Base-by-base conservation (phyloP, 1,284 basidiomycete species). In the Apiotrichum gracile region DNA sequence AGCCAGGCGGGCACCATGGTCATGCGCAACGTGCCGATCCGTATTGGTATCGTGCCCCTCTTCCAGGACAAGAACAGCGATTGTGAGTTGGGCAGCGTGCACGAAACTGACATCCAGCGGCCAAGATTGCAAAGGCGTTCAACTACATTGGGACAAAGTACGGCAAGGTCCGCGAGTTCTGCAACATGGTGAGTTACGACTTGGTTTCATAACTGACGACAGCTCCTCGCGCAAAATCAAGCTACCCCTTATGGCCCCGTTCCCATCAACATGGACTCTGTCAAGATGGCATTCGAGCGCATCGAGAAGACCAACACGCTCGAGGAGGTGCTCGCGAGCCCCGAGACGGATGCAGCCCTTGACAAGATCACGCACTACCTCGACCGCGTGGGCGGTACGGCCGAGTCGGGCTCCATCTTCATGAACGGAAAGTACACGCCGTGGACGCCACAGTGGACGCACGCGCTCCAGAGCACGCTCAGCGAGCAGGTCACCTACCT, bases 361-460 rank as follows among this genome's bases (percentile, higher is more conserved):
- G 44, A 58, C 9, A 52, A 48, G 27, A 60, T 61, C 0, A 47
- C 45, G n/a, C 27, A 52, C 0, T 76, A 72, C 55, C 59, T 65
- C 2, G 45, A 55, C 12, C 61, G 76, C 29, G 33, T 75, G 29
- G 57, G 61, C 8, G 64, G 68, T 4, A 62, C 61, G 3, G 61
- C 60, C 14, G 31, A 60, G 6, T 42, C 50, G 2, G 68, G 69
- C 9, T 70, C 72, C 68, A 81, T 78, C 24, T 94, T 97, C 69
- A 78, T 97, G 63, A 97, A 97, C 65, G 94, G 94, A 16, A 90
- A 86, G 64, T 82, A 88, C 66, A 80, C 85, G 29, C 74, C 81
- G 7, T 74, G 89, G 55, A 80, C 54, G 22, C 64, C 92, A 86
- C 81, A 81, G 37, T 85, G 70, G 66, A 66, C 65, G 21, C 48